Conservation (phyloP, 139 green algal species). For the Chlorella vulgaris region DNA sequence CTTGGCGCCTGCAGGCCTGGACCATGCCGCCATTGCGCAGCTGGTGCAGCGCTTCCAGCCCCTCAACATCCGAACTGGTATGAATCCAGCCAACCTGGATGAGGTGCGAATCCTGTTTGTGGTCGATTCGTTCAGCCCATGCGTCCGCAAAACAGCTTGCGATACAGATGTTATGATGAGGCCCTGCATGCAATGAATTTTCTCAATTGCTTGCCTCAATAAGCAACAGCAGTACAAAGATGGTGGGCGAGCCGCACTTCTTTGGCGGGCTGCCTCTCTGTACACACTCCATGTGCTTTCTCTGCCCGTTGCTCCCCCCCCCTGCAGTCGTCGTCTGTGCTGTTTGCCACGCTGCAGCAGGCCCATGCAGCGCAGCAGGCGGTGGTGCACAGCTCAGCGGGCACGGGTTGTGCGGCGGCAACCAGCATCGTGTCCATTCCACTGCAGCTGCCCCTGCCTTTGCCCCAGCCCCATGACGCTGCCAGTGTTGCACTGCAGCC, state of each 20-base stretch:
- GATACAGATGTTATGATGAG: too few relatives aligned
- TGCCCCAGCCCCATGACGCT: not conserved
- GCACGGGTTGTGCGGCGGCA: too few relatives aligned
- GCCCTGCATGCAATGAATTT: too few relatives aligned
- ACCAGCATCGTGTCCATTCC: not conserved
- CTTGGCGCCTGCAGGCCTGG: constrained; percentile 9
- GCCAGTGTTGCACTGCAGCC: too few relatives aligned
- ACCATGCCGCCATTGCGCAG: not conserved
- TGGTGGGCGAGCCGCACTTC: too few relatives aligned
- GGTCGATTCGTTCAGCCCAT: not conserved
- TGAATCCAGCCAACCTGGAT: not conserved
- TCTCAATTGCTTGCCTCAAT: too few relatives aligned
- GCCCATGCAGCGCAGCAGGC: constrained; percentile 11
- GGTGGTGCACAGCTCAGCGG: not conserved
- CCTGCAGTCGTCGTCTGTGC: not conserved
- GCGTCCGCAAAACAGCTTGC: too few relatives aligned
- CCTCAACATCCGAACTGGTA: not conserved
- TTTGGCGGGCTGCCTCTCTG: too few relatives aligned
- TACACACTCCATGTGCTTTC: too few relatives aligned
- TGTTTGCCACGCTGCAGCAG: constrained; percentile 24
- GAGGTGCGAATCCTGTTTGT: not conserved
- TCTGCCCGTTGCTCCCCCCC: not conserved
- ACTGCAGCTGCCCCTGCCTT: not conserved
- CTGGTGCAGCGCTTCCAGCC: constrained; percentile 3
- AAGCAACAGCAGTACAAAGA: too few relatives aligned